phyloP scores from a whole-genome alignment of 371 early-diverging fungal species.

The Mucor plumbeus region DNA sequence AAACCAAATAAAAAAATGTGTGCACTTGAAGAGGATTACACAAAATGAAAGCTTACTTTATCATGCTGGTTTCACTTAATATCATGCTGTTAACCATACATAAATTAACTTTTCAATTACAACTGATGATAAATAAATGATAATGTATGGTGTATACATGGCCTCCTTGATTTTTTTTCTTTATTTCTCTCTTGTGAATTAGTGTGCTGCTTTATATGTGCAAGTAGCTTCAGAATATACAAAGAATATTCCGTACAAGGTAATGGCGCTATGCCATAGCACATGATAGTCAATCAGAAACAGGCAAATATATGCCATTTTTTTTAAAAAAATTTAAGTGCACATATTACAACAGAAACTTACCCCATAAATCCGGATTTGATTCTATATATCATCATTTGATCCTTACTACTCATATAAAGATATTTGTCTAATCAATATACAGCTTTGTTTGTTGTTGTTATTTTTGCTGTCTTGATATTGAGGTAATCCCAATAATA shows the following conservation, averaged over 20 bases:
- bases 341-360: not conserved
- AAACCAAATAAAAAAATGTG: too few species aligned
- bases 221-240: too few species aligned
- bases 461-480: not conserved
- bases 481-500: not conserved
- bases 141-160: not conserved
- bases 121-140: not conserved
- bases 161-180: not conserved
- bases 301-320: not conserved
- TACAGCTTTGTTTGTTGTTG: not conserved
- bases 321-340: not conserved
- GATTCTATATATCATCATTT: not conserved
- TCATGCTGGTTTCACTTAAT: conserved; percentile 9
- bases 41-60: conserved; percentile 1
- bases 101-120: conserved; percentile 10
- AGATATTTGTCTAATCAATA: not conserved
- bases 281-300: not conserved
- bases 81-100: not conserved
- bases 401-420: conserved; percentile 1
- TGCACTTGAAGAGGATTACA: not conserved
- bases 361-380: not conserved
- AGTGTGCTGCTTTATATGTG: not conserved
- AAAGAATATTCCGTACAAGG: not conserved
- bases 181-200: not conserved
- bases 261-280: not conserved